Evolutionary conservation across 441 rosid species (phyloP), one percentile per base, ranked within the genome.

Genomic region (Jatropha podagrica): DNA sequence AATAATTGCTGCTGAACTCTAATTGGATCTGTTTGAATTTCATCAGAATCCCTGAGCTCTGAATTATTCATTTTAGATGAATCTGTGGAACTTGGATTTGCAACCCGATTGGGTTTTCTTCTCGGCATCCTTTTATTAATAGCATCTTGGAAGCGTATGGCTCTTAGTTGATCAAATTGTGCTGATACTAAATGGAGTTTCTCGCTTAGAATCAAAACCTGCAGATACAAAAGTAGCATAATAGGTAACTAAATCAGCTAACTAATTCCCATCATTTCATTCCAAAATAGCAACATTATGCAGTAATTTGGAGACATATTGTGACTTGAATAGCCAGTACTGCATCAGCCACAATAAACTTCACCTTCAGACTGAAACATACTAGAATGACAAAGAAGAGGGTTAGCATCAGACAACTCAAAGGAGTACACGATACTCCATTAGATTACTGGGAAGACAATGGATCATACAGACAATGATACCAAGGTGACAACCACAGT

Each of bases 181-280:
- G 97, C 69, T 5, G 97, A 88, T 72, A 92, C 94, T 44, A 93
- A 88, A 86, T 92, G 98, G 67, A 96, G 98, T 74, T 89, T 96
- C 87, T 94, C 98, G 72, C 97, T 96, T 81, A 94, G 73, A 80
- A 96, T 94, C 82, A 96, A 83, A 76, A 92, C 97, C 98, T 96
- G 85, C 73, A 84, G 5, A 78, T 65, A 56, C 17, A 69, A 17
- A 71, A 73, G 42, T n/a, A 54, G 54, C 32, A 71, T 0, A 71
- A 56, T 3, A 17, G 40, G n/a, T 46, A 67, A 51, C 52, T 20
- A 64, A 64, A 26, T 18, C 32, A 32, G 60, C 69, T 27, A 51
- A 38, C 14, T 18, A 73, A 51, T 5, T 12, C 9, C 77, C 40
- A 41, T 18, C 0, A 49, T 27, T 68, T 55, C 63, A 23, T 23